These are phyloP conservation scores for Puccinia novopanici DNA, from an alignment of 1,284 basidiomycete genomes.

Conservation along the genomic window DNA sequence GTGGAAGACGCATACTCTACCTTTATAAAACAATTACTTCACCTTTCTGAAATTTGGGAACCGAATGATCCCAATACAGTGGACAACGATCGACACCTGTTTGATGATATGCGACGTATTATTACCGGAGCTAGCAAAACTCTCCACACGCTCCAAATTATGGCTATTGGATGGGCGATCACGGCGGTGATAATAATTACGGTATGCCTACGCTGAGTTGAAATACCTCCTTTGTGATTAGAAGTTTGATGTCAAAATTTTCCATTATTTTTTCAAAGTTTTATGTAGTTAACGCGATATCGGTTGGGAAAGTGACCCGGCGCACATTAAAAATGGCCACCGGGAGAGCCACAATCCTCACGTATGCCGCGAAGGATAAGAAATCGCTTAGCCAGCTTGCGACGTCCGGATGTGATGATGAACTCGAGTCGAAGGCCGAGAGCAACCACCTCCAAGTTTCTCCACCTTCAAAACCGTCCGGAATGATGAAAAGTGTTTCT, in stretches of 20 bases:
- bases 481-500: neutral
- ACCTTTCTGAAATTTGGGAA: neutral
- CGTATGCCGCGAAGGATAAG: neutral
- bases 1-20: neutral
- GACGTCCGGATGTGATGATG: neutral
- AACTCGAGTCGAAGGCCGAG: neutral
- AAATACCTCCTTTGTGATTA: neutral
- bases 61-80: neutral
- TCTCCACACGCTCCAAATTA: neutral
- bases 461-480: neutral
- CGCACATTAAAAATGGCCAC: neutral
- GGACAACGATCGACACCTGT: neutral
- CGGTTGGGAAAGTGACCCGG: neutral
- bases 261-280: neutral
- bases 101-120: neutral
- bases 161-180: slow-evolving; percentile 13
- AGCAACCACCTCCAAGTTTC: neutral
- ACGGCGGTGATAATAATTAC: neutral
- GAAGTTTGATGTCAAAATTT: neutral
- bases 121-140: neutral
- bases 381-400: too few relatives aligned
- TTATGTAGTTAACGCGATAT: neutral
- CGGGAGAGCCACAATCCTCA: neutral
- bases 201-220: neutral
- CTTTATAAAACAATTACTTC: neutral